phyloP scores from a whole-genome alignment of 2,329 filamentous ascomycete species.

The Fusarium hainanense region DNA sequence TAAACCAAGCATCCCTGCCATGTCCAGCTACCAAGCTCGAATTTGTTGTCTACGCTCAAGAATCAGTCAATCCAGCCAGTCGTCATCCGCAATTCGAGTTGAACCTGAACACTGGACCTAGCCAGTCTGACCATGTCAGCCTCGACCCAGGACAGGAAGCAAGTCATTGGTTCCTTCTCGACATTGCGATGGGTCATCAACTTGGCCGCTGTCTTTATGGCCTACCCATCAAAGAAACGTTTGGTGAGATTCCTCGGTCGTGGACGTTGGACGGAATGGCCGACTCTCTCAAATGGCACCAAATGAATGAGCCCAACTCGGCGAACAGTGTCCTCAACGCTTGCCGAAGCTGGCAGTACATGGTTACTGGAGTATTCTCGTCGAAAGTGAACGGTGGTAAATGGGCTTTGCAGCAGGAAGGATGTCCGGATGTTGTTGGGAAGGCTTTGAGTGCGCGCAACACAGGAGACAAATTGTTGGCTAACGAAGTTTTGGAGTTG shows the following conservation, averaged over 20 bases:
- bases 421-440: background rate
- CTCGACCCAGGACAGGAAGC: constrained; percentile 6
- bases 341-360: constrained; percentile 1
- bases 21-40: constrained; percentile 22
- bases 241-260: background rate
- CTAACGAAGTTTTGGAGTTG: background rate
- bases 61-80: background rate
- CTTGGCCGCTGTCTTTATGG: constrained; percentile 6
- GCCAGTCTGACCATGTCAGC: constrained; percentile 7
- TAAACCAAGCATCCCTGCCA: background rate
- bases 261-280: constrained; percentile 9
- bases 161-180: constrained; percentile 23
- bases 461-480: background rate
- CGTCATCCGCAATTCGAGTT: constrained; percentile 19
- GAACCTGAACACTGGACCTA: constrained; percentile 21
- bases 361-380: background rate
- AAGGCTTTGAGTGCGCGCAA: background rate
- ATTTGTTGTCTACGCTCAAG: constrained; percentile 12
- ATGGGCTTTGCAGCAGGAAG: background rate
- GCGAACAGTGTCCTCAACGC: constrained; percentile 15
- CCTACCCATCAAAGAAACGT: background rate
- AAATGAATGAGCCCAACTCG: background rate
- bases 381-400: background rate
- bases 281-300: constrained; percentile 19
- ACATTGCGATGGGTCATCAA: constrained; percentile 16